These are phyloP conservation scores for Didymella pinodella DNA, from an alignment of 2,329 filamentous ascomycete genomes.

Conservation along the genomic window DNA sequence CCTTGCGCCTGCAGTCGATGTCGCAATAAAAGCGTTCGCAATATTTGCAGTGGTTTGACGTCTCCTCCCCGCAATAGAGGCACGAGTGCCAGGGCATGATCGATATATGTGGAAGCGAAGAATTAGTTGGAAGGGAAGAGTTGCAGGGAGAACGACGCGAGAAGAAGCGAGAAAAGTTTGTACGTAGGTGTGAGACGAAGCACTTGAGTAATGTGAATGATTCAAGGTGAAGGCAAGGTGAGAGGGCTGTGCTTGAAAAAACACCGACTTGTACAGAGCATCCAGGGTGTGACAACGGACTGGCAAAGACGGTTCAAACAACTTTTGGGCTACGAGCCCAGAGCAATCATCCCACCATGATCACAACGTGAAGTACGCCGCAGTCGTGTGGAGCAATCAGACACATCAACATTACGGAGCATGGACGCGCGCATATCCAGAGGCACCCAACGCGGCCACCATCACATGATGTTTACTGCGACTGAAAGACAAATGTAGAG, in stretches of 20 bases:
- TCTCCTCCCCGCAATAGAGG: constrained; percentile 14
- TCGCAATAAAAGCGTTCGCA: constrained; percentile 24
- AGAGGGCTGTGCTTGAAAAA: not conserved
- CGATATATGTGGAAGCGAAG: not conserved
- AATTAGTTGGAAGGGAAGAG: not conserved
- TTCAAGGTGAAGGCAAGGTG: constrained; percentile 2
- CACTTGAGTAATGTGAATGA: not conserved
- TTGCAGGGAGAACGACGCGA: not conserved
- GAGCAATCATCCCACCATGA: not conserved
- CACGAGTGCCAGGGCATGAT: constrained; percentile 19
- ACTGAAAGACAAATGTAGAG: not conserved
- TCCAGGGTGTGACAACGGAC: not conserved
- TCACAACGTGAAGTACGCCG: not conserved
- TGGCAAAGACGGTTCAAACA: not conserved
- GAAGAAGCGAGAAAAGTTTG: not conserved
- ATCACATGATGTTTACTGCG: not conserved
- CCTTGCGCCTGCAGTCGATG: constrained; percentile 9
- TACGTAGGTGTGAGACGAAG: not conserved
- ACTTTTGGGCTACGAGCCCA: not conserved
- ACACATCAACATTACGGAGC: not conserved
- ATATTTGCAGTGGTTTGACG: constrained; percentile 14
- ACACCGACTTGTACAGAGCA: not conserved
- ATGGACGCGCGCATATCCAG: not conserved
- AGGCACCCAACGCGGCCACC: not conserved
- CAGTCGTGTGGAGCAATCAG: not conserved